These are phyloP conservation scores for Nicotiana paniculata DNA, from an alignment of 257 asterid species.

Conservation along the genomic window DNA sequence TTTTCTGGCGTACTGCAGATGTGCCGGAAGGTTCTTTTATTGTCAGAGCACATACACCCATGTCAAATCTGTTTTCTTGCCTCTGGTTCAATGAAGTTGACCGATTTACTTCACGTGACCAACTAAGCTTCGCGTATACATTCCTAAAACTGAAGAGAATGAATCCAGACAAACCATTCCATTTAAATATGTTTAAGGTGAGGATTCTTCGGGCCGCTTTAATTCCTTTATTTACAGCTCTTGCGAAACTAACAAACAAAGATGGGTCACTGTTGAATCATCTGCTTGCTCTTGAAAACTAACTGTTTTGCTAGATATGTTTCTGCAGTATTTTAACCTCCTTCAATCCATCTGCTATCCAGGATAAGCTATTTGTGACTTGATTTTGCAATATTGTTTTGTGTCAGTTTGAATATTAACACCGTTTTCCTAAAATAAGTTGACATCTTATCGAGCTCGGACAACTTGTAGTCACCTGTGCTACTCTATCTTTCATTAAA, in stretches of 20 bases:
- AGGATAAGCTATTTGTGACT: background rate
- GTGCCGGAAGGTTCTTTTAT: constrained; percentile 95
- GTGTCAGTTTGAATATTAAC: background rate
- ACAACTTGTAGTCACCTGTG: background rate
- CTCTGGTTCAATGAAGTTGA: constrained; percentile 93
- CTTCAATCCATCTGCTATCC: background rate
- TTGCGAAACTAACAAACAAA: background rate
- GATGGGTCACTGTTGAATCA: background rate
- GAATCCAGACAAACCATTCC: constrained; percentile 59
- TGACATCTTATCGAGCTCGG: background rate
- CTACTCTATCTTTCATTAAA: background rate
- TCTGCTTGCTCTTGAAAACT: background rate
- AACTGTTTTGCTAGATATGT: background rate
- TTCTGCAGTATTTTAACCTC: background rate
- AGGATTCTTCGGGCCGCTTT: background rate
- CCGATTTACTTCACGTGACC: constrained; percentile 89
- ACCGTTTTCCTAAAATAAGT: background rate
- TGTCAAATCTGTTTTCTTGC: constrained; percentile 89
- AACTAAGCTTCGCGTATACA: constrained; percentile 85
- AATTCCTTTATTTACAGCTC: background rate
- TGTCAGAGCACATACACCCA: constrained; percentile 81
- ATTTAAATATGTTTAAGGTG: constrained; percentile 84
- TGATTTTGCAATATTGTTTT: background rate
- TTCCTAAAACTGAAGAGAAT: constrained; percentile 69
- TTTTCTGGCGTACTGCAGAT: constrained; percentile 30